These are phyloP conservation scores for Fusarium sp. DNA, from an alignment of 2,329 filamentous ascomycete species.

Conservation along the genomic window DNA sequence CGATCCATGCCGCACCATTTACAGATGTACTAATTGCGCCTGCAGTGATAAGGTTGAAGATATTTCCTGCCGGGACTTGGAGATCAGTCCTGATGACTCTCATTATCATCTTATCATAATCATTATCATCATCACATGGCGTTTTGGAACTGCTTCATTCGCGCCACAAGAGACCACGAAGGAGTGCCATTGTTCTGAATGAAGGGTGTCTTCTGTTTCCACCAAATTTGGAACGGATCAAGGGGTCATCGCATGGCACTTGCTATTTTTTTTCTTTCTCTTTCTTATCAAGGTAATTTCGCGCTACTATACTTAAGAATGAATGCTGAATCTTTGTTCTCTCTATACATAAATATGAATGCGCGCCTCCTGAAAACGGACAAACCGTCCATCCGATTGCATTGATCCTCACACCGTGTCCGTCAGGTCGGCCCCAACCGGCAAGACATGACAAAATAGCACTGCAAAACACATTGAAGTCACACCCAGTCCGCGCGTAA, in stretches of 20 bases:
- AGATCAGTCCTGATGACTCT: conserved; percentile 22
- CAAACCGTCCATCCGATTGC: not conserved
- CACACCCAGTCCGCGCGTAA: conserved; percentile 21
- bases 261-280: not conserved
- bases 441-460: not conserved
- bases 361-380: not conserved
- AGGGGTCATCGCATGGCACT: not conserved
- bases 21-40: too few relatives aligned
- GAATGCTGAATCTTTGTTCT: not conserved
- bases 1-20: conserved; percentile 43
- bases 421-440: not conserved
- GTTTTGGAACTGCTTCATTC: conserved; percentile 30
- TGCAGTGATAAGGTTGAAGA: conserved; percentile 16
- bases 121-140: conserved; percentile 38
- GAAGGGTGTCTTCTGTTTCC: not conserved
- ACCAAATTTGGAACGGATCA: not conserved
- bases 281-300: not conserved
- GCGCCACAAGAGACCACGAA: conserved; percentile 16
- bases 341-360: not conserved
- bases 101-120: conserved; percentile 14
- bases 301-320: not conserved
- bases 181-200: conserved; percentile 12
- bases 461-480: not conserved
- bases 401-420: not conserved
- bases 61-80: not conserved